Base-by-base conservation (phyloP, 177 flowering plant species). In the Vitis hybrid region DNA sequence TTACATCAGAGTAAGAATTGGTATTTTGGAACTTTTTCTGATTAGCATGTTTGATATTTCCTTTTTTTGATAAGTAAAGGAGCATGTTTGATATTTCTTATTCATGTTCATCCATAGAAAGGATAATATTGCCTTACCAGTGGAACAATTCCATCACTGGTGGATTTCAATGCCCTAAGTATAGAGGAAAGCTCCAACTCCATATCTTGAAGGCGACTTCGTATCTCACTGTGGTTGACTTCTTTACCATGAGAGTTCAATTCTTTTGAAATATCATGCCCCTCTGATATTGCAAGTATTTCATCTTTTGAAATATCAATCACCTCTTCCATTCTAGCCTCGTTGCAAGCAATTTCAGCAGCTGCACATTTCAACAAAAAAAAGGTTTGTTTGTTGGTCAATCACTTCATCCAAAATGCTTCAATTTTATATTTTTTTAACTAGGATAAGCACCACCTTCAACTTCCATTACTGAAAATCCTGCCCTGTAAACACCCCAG, bases 141-240 rank as follows among this genome's bases (percentile, higher is more conserved):
- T 55, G 78, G 59, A 56, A 57, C 60, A 74, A 57, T 15, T 54
- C 63, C 77, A 68, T 67, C 78, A 52, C 75, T 53, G 48, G 61
- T 74, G 39, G 90, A 81, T 71, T 81, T 85, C 56, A 94, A 71
- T 6, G 73, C 63, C 45, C 45, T 71, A 71, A 88, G 91, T n/a
- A 79, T 86, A 60, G 94, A 81, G 51, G 85, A 77, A 66, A 93
- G 97, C 82, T 93, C 93, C 45, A 48, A 61, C 76, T 91, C 83
- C 66, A 93, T 71, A 63, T 81, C 73, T 74, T 77, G 81, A 80
- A 93, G 86, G 49, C 85, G 91, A 73, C 73, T 71, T 67, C 50
- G 74, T 66, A 93, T 73, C 16, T 79, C 70, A 67, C 74, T 60
- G 59, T 45, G 68, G 66, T 63, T 74, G 45, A 66, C 64, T n/a